Conservation (phyloP, 257 asterid species). For the Jacaranda mimosifolia region DNA sequence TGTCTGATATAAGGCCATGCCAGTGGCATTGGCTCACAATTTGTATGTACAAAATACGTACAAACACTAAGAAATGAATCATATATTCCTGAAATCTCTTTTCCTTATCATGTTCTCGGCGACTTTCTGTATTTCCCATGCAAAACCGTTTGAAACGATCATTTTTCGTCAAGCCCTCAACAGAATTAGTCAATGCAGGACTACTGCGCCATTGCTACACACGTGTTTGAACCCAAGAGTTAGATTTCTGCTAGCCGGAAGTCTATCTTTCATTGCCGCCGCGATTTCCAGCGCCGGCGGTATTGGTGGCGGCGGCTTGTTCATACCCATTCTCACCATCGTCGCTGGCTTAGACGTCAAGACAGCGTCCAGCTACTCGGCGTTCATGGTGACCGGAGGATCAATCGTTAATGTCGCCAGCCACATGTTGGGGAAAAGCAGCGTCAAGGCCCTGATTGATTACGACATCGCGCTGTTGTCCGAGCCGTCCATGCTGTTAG, state of each 20-base stretch:
- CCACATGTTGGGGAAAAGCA: conserved; percentile 31
- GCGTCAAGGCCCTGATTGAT: conserved; percentile 53
- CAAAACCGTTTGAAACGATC: conserved; percentile 28
- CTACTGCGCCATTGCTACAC: conserved; percentile 13
- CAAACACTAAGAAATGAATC: conserved; percentile 22
- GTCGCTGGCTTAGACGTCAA: conserved; percentile 74
- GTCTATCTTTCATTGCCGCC: conserved; percentile 48
- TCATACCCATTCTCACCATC: conserved; percentile 71
- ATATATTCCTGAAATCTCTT: conserved; percentile 24
- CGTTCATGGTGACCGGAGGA: conserved; percentile 90
- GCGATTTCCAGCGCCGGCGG: conserved; percentile 68
- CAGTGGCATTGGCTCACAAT: no score
- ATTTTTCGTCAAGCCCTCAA: conserved; percentile 33
- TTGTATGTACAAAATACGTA: no score
- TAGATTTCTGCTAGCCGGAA: conserved; percentile 40
- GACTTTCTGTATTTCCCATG: conserved; percentile 36
- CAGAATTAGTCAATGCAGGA: conserved; percentile 28
- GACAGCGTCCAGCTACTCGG: conserved; percentile 71
- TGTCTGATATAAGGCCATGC: neutral
- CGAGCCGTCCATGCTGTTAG: conserved; percentile 87
- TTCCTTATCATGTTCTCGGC: conserved; percentile 23
- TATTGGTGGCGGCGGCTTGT: conserved; percentile 58
- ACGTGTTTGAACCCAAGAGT: conserved; percentile 21
- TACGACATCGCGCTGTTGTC: conserved; percentile 77
- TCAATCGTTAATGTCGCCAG: conserved; percentile 70